Evolutionary conservation across 1,284 basidiomycete genomes (phyloP).

Genomic region (Sporisorium exsertum): DNA sequence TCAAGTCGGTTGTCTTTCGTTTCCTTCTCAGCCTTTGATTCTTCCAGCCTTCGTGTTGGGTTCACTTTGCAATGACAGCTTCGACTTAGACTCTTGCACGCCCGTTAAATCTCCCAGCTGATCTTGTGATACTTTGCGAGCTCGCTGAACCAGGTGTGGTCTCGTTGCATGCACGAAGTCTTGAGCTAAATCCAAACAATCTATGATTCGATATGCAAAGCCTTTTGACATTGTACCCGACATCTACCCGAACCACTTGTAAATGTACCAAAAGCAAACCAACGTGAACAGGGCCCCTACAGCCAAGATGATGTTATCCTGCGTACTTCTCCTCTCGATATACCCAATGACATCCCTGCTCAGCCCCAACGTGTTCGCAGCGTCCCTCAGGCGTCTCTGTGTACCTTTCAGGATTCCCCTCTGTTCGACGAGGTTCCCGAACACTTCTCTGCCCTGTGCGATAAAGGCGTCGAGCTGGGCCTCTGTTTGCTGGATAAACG

Average conservation of each 20-base stretch:
- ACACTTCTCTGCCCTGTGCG: constrained; percentile 65
- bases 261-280: constrained; percentile 67
- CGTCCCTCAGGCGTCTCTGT: constrained; percentile 59
- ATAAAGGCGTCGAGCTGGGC: constrained; percentile 66
- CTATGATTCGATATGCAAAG: neutral
- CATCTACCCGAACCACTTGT: constrained; percentile 62
- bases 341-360: constrained; percentile 67
- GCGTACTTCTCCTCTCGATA: constrained; percentile 66
- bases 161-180: neutral
- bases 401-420: constrained; percentile 66
- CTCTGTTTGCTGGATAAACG: constrained; percentile 67
- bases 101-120: neutral
- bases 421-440: constrained; percentile 68
- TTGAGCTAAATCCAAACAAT: neutral
- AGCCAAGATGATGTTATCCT: constrained; percentile 67
- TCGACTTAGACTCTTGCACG: neutral
- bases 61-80: constrained; percentile 4
- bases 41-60: neutral
- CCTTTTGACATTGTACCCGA: neutral
- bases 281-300: constrained; percentile 65
- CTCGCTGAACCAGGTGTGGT: neutral
- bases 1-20: neutral
- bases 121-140: neutral
- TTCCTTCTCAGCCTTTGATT: neutral
- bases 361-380: constrained; percentile 65